Conservation (phyloP, 1,139 yeast genomes). For the Saccharomyces hybrid region DNA sequence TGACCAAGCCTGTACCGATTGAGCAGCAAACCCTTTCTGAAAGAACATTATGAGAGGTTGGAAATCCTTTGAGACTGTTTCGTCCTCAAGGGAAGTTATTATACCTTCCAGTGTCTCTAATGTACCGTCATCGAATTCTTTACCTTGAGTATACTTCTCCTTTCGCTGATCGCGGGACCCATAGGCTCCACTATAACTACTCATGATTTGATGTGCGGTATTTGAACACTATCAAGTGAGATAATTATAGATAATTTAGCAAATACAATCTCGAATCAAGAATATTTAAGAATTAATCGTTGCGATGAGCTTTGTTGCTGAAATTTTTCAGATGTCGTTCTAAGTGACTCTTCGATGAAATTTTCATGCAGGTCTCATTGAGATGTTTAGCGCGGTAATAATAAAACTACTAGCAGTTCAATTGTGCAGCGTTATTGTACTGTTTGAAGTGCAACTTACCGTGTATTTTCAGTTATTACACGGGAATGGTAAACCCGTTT, state of each 20-base stretch:
- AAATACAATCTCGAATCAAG: neutral
- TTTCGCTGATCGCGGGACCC: neutral
- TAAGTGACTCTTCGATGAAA: neutral
- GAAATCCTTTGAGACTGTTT: constrained; percentile 21
- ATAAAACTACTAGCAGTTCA: too few species aligned
- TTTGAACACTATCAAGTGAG: too few species aligned
- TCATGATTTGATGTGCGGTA: neutral
- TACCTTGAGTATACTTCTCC: constrained; percentile 9
- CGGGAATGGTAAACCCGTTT: too few species aligned
- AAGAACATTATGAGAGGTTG: constrained; percentile 30
- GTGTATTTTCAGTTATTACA: too few species aligned
- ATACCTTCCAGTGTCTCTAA: constrained; percentile 25
- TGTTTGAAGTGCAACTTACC: too few species aligned
- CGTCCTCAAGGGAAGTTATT: constrained; percentile 17
- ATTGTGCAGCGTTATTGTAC: too few species aligned
- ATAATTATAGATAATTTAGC: neutral
- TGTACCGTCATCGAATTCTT: constrained; percentile 24
- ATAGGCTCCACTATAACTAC: neutral
- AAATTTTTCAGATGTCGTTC: neutral
- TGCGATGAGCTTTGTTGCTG: neutral
- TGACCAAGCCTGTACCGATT: constrained; percentile 51
- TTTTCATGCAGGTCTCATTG: neutral
- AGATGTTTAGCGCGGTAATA: too few species aligned
- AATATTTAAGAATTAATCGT: neutral
- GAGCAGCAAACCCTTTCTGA: constrained; percentile 32